phyloP scores from a whole-genome alignment of 2,329 filamentous ascomycete species.

The Sclerotinia sclerotiorum region DNA sequence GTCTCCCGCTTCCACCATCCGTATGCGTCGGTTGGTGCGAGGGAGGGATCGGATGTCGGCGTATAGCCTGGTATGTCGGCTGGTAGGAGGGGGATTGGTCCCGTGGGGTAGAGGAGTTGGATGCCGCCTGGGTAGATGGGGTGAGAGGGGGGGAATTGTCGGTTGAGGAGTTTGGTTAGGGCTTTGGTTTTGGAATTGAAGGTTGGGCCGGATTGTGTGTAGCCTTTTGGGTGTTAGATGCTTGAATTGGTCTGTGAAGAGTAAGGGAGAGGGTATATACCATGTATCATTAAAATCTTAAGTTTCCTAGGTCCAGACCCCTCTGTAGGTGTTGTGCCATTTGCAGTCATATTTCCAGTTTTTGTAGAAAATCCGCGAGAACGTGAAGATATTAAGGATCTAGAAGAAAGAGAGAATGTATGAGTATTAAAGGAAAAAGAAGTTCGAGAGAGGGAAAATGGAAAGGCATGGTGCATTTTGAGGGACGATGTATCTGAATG shows the following conservation, averaged over 20 bases:
- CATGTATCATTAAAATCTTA: slow-evolving; percentile 78
- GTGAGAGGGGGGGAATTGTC: slow-evolving; percentile 50
- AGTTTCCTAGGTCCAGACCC: slow-evolving; percentile 39
- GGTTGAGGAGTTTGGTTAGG: slow-evolving; percentile 54
- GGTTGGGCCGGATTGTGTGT: slow-evolving; percentile 82
- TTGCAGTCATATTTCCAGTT: slow-evolving; percentile 4
- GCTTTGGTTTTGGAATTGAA: slow-evolving; percentile 89
- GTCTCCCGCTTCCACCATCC: slow-evolving; percentile 80
- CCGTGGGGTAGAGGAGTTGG: slow-evolving; percentile 67
- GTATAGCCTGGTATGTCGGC: slow-evolving; percentile 70
- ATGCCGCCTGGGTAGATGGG: slow-evolving; percentile 47
- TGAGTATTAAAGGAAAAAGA: background rate
- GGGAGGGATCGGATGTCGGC: slow-evolving; percentile 41
- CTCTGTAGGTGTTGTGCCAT: slow-evolving; percentile 5
- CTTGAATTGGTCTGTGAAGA: background rate
- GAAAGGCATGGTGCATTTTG: slow-evolving; percentile 14
- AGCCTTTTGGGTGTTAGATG: slow-evolving; percentile 54
- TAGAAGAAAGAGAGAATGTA: background rate
- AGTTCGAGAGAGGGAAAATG: background rate
- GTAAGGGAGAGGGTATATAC: slow-evolving; percentile 42
- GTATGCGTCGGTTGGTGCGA: slow-evolving; percentile 57
- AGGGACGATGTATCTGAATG: background rate
- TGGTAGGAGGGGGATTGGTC: slow-evolving; percentile 60
- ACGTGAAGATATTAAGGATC: background rate
- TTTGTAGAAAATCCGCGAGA: background rate